These are phyloP conservation scores for Pseudocercospora macadamiae DNA, from an alignment of 2,329 filamentous ascomycete species.

Conservation along the genomic window DNA sequence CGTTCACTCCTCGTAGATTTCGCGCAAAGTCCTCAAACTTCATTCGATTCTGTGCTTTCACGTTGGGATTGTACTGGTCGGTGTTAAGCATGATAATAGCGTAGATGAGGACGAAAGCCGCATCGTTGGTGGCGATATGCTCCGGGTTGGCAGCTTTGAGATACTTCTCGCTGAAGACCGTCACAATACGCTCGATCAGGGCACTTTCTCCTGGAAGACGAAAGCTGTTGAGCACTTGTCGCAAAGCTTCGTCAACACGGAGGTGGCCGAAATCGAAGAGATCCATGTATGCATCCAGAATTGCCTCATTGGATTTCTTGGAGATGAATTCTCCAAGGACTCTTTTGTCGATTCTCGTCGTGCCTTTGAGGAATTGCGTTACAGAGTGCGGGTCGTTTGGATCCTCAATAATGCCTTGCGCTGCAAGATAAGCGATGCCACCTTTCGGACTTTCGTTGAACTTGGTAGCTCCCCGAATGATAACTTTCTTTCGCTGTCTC, in stretches of 20 bases:
- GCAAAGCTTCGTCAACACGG: constrained; percentile 85
- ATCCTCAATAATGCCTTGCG: constrained; percentile 82
- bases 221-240: constrained; percentile 87
- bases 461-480: constrained; percentile 83
- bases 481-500: constrained; percentile 79
- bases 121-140: constrained; percentile 81
- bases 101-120: constrained; percentile 88
- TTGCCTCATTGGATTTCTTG: constrained; percentile 83
- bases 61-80: constrained; percentile 92
- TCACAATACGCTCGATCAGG: constrained; percentile 90
- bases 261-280: constrained; percentile 87
- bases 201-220: constrained; percentile 90
- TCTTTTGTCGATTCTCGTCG: constrained; percentile 85
- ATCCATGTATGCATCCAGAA: constrained; percentile 81
- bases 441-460: constrained; percentile 95
- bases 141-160: constrained; percentile 69
- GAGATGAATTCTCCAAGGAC: constrained; percentile 90
- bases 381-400: constrained; percentile 74
- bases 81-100: constrained; percentile 98
- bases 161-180: constrained; percentile 84
- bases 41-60: constrained; percentile 82
- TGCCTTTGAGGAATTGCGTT: constrained; percentile 85
- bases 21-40: constrained; percentile 77
- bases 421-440: constrained; percentile 81
- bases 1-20: constrained; percentile 90